These are phyloP conservation scores for Geotrichum candidum DNA, from an alignment of 1,139 yeast genomes.

Conservation along the genomic window DNA sequence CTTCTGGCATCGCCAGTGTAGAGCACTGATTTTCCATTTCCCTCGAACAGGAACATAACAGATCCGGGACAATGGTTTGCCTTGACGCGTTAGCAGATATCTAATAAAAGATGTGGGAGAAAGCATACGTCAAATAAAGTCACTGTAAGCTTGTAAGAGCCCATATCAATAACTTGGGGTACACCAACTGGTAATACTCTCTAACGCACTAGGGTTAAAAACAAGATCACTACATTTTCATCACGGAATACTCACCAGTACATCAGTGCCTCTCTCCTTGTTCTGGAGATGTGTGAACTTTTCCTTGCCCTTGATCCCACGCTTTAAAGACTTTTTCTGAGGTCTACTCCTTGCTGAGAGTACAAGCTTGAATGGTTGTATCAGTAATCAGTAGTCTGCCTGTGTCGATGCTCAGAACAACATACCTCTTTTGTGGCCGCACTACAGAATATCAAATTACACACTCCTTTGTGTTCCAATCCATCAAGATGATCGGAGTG, in stretches of 20 bases:
- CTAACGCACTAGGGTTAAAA: conserved; percentile 1
- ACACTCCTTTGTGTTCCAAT: conserved; percentile 38
- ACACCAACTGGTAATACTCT: conserved; percentile 27
- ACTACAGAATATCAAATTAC: conserved; percentile 45
- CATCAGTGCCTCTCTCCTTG: conserved; percentile 31
- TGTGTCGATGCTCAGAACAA: conserved; percentile 12
- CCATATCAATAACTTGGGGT: conserved; percentile 29
- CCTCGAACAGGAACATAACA: conserved; percentile 49
- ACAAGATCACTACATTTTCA: conserved; percentile 3
- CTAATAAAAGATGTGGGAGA: conserved; percentile 30
- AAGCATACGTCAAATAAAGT: conserved; percentile 31
- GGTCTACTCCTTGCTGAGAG: conserved; percentile 16
- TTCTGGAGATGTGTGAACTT: conserved; percentile 30
- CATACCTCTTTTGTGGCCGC: conserved; percentile 41
- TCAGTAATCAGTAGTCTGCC: not conserved
- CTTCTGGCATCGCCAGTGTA: conserved; percentile 53
- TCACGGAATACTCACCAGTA: conserved; percentile 27
- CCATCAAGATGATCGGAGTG: conserved; percentile 57
- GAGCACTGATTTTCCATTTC: conserved; percentile 37
- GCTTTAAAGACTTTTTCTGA: conserved; percentile 14
- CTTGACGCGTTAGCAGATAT: conserved; percentile 19
- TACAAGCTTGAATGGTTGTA: conserved; percentile 15
- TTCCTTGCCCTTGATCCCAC: conserved; percentile 11
- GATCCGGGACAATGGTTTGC: conserved; percentile 64
- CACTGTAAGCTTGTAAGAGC: conserved; percentile 23